Conservation (phyloP, 1,284 basidiomycete genomes). For the Ganoderma sinense region DNA sequence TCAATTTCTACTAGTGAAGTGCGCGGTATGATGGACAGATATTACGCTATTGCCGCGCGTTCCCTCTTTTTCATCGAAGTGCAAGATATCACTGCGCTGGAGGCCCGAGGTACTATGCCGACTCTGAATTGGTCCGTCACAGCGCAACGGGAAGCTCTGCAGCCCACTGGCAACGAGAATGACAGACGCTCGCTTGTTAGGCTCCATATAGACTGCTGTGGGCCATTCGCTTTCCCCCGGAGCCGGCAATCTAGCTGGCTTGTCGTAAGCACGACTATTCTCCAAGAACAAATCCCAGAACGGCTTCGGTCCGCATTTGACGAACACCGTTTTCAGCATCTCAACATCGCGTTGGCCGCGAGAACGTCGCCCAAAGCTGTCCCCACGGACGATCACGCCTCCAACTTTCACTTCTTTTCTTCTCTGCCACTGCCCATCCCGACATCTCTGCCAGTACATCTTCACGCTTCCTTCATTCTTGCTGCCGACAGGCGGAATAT, state of each 20-base stretch:
- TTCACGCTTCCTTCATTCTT: constrained; percentile 42
- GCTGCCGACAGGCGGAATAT: constrained; percentile 45
- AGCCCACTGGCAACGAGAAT: background rate
- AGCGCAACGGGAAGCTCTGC: background rate
- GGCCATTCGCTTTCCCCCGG: background rate
- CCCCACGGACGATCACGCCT: background rate
- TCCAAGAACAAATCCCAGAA: background rate
- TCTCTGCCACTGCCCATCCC: constrained; percentile 39
- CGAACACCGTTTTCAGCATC: constrained; percentile 5
- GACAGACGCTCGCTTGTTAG: background rate
- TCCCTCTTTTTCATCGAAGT: constrained; percentile 27
- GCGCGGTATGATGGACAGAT: constrained; percentile 18
- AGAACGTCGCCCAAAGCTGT: constrained; percentile 11
- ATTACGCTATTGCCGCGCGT: constrained; percentile 10
- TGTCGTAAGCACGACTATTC: background rate
- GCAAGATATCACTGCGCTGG: constrained; percentile 1
- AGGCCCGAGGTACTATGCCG: background rate
- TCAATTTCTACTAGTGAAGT: constrained; percentile 15
- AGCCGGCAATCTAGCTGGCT: background rate
- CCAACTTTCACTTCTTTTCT: constrained; percentile 34
- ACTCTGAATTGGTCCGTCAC: constrained; percentile 7
- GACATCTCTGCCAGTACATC: constrained; percentile 40
- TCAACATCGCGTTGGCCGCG: constrained; percentile 26
- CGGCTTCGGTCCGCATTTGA: background rate
- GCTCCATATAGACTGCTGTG: background rate